A percentile compares a stretch with the other conserved stretches of the same genome.
Conservation (phyloP, 2,329 filamentous ascomycete genomes). For the Trichoderma guizhouense region DNA sequence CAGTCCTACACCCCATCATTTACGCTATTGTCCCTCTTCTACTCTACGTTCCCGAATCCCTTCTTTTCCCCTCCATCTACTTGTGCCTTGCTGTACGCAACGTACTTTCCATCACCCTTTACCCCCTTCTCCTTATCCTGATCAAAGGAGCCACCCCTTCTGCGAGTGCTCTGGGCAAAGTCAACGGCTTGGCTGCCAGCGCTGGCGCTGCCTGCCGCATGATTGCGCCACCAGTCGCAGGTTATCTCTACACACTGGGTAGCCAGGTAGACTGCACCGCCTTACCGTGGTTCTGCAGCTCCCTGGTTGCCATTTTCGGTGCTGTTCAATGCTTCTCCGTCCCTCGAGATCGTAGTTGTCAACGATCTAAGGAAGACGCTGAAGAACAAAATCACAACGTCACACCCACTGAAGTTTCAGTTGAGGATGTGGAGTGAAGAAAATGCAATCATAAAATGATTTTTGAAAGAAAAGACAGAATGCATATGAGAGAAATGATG, state of each 20-base stretch:
- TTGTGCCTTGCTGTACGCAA: conserved; percentile 55
- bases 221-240: conserved; percentile 61
- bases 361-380: conserved; percentile 31
- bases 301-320: conserved; percentile 53
- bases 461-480: neutral
- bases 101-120: conserved; percentile 60
- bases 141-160: conserved; percentile 64
- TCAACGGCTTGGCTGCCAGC: conserved; percentile 65
- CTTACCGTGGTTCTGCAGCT: conserved; percentile 62
- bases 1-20: conserved; percentile 58
- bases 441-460: conserved; percentile 5
- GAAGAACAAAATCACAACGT: conserved; percentile 20
- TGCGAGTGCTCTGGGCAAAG: conserved; percentile 54
- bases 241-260: conserved; percentile 61
- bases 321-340: conserved; percentile 60
- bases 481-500: neutral
- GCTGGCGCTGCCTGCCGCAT: conserved; percentile 66
- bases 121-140: conserved; percentile 63
- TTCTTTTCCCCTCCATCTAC: conserved; percentile 58
- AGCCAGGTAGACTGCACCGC: conserved; percentile 57
- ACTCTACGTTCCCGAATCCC: conserved; percentile 49
- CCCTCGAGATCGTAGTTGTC: conserved; percentile 31
- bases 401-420: conserved; percentile 32
- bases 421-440: conserved; percentile 25
- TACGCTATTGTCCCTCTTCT: conserved; percentile 60